Base-by-base conservation (phyloP, 371 early-diverging fungal species). In the Dinochytrium kinnereticum region DNA sequence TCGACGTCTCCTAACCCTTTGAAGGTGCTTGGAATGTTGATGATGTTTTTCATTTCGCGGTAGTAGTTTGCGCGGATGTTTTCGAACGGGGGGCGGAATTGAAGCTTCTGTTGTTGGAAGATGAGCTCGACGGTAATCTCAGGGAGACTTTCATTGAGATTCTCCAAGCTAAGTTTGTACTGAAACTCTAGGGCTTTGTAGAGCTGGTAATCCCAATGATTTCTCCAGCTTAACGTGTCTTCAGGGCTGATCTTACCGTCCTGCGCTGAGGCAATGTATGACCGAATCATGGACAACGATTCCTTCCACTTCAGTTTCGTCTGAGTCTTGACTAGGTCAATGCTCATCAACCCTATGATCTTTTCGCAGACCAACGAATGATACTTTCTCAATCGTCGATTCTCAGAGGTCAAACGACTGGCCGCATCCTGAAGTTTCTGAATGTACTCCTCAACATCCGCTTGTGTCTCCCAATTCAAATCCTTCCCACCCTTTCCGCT, bases 31-130 rank as follows among this genome's bases (percentile, higher is more conserved):
- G 88, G 88, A 19, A 86, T 77, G 59, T 83, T 85, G 66, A 88
- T 85, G 68, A 86, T 79, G 68, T 81, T 82, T 73, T 86, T 86
- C 75, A 88, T 77, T 72, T 88, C 88, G 0, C 85, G 74, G 70
- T 85, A 88, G 73, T 86, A 87, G 74, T 84, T 84, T 28, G 87
- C 86, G 36, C 83, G 59, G 53, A 88, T 77, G 66, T 88, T 87
- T 68, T 88, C 88, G 66, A 83, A 80, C 0, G 85, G 66, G 21
- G 88, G 88, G 1, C 86, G 75, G 64, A 84, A 81, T 66, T 85
- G 84, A 0, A 88, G 72, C 51, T 77, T 76, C 50, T 78, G 80
- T 59, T 84, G 80, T 64, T 84, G 82, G 64, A 81, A 84, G 19
- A 84, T 71, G 2, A 88, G 50, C 24, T 88, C 88, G 31, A 86